A percentile compares a stretch with the other conserved stretches of the same genome.
phyloP scores from a whole-genome alignment of 345 rosid genomes.

The Fremontodendron californicum region DNA sequence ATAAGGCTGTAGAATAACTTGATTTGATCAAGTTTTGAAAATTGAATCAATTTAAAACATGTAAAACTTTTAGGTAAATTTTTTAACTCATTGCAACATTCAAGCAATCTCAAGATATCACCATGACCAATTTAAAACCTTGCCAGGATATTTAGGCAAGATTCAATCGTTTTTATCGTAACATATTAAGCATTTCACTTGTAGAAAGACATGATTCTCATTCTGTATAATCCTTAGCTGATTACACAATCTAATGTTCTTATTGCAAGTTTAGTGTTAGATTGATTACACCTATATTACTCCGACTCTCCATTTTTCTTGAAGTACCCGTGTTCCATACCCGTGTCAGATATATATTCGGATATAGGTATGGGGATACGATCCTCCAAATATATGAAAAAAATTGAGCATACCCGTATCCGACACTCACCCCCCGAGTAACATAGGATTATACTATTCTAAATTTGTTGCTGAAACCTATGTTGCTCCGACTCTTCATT shows the following conservation, averaged over 20 bases:
- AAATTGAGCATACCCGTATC: no score
- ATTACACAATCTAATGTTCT: neutral
- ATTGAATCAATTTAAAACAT: neutral
- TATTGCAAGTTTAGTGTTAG: neutral
- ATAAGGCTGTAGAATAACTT: neutral
- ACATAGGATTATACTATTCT: neutral
- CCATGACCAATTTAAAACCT: neutral
- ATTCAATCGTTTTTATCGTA: neutral
- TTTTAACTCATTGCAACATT: neutral
- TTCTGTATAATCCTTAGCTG: neutral
- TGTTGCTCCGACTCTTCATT: no score
- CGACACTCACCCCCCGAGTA: no score
- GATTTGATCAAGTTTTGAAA: neutral
- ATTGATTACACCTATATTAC: no score
- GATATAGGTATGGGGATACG: no score
- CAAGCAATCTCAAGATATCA: neutral
- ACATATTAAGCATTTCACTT: neutral
- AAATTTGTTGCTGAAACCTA: neutral
- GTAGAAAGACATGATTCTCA: neutral
- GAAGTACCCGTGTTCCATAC: no score
- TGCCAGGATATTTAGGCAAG: neutral
- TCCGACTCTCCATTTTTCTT: no score
- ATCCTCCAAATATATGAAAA: no score
- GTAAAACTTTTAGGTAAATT: neutral
- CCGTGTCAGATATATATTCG: no score